Percentiles rank a stretch among this genome's conserved stretches.
Conservation (phyloP, 441 rosid genomes). For the Gossypium schwendimanii region DNA sequence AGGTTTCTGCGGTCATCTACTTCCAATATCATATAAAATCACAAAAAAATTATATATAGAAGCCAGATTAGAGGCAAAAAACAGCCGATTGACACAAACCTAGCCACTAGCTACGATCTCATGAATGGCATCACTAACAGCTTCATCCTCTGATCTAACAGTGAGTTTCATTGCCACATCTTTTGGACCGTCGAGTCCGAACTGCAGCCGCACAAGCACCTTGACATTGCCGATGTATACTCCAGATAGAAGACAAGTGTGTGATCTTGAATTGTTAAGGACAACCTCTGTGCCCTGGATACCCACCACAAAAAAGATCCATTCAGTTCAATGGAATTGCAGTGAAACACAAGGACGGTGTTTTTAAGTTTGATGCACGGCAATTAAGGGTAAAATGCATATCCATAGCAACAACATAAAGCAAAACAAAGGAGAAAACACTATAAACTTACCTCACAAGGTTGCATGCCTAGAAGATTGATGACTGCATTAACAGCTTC, state of each 20-base stretch:
- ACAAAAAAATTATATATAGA: background rate
- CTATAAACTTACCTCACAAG: constrained; percentile 66
- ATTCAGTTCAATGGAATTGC: background rate
- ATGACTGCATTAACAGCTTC: constrained; percentile 82
- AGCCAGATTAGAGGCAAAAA: constrained; percentile 2
- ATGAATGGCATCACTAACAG: constrained; percentile 71
- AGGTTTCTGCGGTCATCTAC: constrained; percentile 15
- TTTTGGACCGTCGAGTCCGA: constrained; percentile 71
- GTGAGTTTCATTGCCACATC: constrained; percentile 86
- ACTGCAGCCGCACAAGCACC: constrained; percentile 74
- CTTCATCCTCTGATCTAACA: constrained; percentile 77
- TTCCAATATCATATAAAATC: constrained; percentile 7
- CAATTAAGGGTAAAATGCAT: background rate
- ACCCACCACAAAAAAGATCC: background rate
- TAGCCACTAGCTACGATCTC: constrained; percentile 86
- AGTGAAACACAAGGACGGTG: background rate
- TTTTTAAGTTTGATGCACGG: background rate
- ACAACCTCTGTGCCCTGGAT: constrained; percentile 80
- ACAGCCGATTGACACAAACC: constrained; percentile 1
- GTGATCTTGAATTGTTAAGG: constrained; percentile 87
- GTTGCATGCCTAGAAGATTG: constrained; percentile 94
- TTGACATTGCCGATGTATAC: constrained; percentile 76
- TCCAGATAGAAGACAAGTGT: constrained; percentile 78
- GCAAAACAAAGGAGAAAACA: background rate
- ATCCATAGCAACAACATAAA: background rate